Percentiles rank a stretch among this genome's conserved stretches.
Evolutionary conservation across 257 asterid species (phyloP).

Genomic region (Asclepias syriaca): DNA sequence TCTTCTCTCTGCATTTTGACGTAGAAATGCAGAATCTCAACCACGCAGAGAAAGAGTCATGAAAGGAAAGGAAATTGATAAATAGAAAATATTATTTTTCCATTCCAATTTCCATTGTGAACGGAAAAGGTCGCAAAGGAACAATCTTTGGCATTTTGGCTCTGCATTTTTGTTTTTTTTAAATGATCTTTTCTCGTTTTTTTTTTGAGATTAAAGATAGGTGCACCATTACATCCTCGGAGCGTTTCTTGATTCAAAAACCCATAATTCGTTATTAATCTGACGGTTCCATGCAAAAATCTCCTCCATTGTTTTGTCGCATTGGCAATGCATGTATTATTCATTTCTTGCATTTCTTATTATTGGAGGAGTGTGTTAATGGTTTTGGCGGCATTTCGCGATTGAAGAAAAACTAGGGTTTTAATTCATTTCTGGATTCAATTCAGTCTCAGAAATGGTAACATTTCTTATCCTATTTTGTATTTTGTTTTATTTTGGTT

Average conservation of each 20-base stretch:
- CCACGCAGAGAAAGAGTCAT: neutral
- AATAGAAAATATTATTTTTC: neutral
- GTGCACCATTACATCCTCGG: slow-evolving; percentile 5
- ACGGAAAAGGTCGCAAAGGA: slow-evolving; percentile 12
- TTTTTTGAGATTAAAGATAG: neutral
- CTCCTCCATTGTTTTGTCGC: neutral
- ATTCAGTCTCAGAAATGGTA: slow-evolving; percentile 24
- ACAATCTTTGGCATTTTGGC: slow-evolving; percentile 1
- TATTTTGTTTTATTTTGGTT: neutral
- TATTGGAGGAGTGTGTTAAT: neutral
- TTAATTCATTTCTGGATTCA: slow-evolving; percentile 16
- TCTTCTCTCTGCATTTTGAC: neutral
- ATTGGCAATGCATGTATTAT: neutral
- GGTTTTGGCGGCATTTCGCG: slow-evolving; percentile 12
- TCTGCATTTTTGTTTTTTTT: slow-evolving; percentile 1
- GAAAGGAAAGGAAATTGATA: neutral
- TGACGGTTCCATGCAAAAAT: neutral
- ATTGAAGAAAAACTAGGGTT: slow-evolving; percentile 23
- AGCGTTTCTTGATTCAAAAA: slow-evolving; percentile 5
- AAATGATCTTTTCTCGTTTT: neutral
- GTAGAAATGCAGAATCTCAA: neutral
- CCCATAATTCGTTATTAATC: slow-evolving; percentile 1
- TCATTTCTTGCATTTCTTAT: neutral
- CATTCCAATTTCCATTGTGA: slow-evolving; percentile 9
- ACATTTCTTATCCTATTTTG: neutral